Evolutionary conservation across 148 eudicot species (phyloP).

Genomic region (Arctostaphylos glauca): DNA sequence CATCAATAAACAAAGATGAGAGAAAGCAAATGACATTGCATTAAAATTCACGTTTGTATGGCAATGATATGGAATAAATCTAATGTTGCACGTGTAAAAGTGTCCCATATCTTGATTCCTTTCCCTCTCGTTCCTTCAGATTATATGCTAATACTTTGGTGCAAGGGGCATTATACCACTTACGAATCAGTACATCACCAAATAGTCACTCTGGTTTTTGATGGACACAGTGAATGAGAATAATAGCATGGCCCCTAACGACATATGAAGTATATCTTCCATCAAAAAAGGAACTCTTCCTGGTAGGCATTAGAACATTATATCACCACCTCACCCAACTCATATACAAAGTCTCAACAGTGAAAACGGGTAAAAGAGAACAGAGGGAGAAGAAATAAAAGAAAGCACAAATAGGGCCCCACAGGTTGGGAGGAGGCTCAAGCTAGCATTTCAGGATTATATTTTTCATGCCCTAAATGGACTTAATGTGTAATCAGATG

Average conservation of each 20-base stretch:
- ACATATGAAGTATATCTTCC: background rate
- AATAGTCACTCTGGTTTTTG: background rate
- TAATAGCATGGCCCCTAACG: background rate
- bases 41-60: background rate
- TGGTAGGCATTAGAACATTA: no score
- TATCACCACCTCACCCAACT: no score
- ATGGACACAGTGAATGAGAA: background rate
- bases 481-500: background rate
- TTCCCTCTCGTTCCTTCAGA: background rate
- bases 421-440: background rate
- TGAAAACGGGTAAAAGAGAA: background rate
- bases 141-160: background rate
- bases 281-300: background rate
- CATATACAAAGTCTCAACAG: background rate
- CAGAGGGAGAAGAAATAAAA: background rate
- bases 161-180: background rate
- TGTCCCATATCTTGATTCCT: background rate
- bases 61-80: background rate
- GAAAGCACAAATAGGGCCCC: background rate
- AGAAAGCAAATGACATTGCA: background rate
- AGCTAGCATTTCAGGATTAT: background rate
- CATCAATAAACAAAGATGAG: background rate
- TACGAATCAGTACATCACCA: background rate
- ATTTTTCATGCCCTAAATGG: background rate
- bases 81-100: background rate